Evolutionary conservation across 2,329 filamentous ascomycete species (phyloP).

Genomic region (Neodidymelliopsis sp.): DNA sequence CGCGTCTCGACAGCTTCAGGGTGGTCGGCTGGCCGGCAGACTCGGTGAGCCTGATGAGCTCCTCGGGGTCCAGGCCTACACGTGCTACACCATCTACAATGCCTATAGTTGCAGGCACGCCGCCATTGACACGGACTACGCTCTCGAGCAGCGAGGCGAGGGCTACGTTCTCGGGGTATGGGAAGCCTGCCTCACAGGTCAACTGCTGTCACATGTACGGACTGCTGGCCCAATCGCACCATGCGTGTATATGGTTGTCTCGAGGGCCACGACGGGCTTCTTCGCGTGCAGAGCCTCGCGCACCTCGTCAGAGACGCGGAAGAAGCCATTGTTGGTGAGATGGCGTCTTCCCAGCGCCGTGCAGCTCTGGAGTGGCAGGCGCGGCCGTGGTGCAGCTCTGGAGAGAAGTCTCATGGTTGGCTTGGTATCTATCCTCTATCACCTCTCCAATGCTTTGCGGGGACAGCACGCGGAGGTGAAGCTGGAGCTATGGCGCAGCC

Average conservation of each 20-base stretch:
- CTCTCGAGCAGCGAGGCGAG: conserved; percentile 82
- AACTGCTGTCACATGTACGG: conserved; percentile 5
- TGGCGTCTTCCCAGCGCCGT: conserved; percentile 26
- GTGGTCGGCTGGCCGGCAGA: conserved; percentile 72
- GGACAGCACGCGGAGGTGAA: conserved; percentile 5
- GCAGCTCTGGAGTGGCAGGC: conserved; percentile 13
- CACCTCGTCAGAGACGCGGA: conserved; percentile 83
- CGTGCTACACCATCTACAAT: conserved; percentile 82
- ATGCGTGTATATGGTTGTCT: conserved; percentile 97
- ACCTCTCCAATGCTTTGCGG: no score
- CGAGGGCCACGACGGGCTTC: conserved; percentile 87
- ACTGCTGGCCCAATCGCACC: conserved; percentile 55
- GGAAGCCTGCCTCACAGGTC: conserved; percentile 61
- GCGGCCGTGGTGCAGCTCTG: conserved; percentile 27
- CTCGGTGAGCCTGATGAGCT: conserved; percentile 74
- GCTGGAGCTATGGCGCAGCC: conserved; percentile 22
- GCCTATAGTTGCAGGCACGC: conserved; percentile 87
- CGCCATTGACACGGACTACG: conserved; percentile 78
- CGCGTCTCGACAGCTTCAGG: conserved; percentile 84
- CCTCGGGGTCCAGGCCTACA: conserved; percentile 76
- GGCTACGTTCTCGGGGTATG: conserved; percentile 75
- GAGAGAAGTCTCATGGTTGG: conserved; percentile 37
- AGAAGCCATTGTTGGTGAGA: conserved; percentile 58
- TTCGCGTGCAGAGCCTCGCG: conserved; percentile 75
- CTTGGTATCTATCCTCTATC: background rate